Conservation (phyloP, 192 early-diverging fungal genomes). For the Blastocladiella britannica region DNA sequence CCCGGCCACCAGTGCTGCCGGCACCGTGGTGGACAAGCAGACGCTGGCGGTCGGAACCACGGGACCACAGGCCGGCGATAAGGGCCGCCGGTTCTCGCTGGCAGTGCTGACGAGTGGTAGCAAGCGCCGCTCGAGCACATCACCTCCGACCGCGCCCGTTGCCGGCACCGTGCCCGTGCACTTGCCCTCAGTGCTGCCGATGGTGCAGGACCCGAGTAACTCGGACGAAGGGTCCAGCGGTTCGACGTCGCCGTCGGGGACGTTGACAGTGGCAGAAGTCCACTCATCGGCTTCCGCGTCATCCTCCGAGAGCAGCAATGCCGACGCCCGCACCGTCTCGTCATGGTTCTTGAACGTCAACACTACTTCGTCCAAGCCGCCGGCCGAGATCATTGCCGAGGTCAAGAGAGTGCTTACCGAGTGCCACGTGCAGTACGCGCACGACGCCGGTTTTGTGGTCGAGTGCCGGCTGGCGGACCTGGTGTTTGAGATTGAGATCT, state of each 20-base stretch:
- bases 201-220: no score
- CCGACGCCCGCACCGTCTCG: slow-evolving; percentile 4
- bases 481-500: slow-evolving; percentile 15
- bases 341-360: slow-evolving; percentile 27
- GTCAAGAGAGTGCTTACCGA: slow-evolving; percentile 7
- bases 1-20: no score
- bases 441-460: slow-evolving; percentile 4
- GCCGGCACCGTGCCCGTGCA: no score
- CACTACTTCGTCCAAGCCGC: slow-evolving; percentile 17
- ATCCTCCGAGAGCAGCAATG: neutral
- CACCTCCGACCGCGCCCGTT: no score
- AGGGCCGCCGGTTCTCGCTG: neutral
- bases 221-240: no score
- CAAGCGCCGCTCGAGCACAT: neutral
- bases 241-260: neutral
- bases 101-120: neutral
- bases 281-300: no score
- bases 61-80: no score
- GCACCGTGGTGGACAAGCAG: neutral
- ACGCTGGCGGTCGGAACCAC: no score
- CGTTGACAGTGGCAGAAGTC: neutral
- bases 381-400: slow-evolving; percentile 13
- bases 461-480: slow-evolving; percentile 1
- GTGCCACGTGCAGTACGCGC: slow-evolving; percentile 2
- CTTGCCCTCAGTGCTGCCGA: no score